phyloP scores from a whole-genome alignment of 306 rosid species.

The Cicer cuneatum region DNA sequence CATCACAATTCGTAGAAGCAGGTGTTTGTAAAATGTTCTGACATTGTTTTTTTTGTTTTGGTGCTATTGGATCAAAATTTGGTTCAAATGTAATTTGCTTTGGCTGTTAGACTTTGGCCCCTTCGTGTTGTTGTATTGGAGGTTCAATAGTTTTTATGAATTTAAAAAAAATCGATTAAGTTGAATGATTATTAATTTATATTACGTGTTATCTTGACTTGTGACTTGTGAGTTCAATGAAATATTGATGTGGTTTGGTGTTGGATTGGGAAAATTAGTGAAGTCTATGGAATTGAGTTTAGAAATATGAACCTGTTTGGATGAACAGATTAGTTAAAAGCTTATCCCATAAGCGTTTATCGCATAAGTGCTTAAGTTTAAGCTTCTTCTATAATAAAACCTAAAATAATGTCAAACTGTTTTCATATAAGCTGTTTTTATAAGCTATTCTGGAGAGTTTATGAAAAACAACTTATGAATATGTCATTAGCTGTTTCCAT shows the following conservation, averaged over 20 bases:
- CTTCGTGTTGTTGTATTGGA: background rate
- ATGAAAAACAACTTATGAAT: background rate
- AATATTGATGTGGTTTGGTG: conserved; percentile 20
- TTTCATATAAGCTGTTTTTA: background rate
- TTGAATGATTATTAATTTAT: conserved; percentile 1
- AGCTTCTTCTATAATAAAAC: background rate
- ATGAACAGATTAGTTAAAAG: background rate
- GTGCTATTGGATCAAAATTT: background rate
- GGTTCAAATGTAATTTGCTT: conserved; percentile 4
- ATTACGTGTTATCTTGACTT: background rate
- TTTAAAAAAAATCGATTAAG: background rate
- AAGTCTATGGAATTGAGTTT: conserved; percentile 8
- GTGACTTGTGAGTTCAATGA: background rate
- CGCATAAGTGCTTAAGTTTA: background rate
- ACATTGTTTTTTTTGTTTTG: conserved; percentile 18
- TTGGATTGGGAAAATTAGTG: conserved; percentile 24
- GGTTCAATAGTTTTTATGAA: background rate
- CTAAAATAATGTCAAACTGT: background rate
- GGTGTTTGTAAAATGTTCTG: conserved; percentile 39
- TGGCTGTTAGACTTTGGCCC: conserved; percentile 29
- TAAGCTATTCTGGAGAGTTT: background rate
- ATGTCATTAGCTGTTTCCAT: background rate
- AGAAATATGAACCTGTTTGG: background rate
- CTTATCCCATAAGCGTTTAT: background rate
- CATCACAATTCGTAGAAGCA: conserved; percentile 20